A percentile compares a stretch with the other conserved stretches of the same genome.
Conservation (phyloP, 1,284 basidiomycete genomes). For the Pyrrhoderma noxium region DNA sequence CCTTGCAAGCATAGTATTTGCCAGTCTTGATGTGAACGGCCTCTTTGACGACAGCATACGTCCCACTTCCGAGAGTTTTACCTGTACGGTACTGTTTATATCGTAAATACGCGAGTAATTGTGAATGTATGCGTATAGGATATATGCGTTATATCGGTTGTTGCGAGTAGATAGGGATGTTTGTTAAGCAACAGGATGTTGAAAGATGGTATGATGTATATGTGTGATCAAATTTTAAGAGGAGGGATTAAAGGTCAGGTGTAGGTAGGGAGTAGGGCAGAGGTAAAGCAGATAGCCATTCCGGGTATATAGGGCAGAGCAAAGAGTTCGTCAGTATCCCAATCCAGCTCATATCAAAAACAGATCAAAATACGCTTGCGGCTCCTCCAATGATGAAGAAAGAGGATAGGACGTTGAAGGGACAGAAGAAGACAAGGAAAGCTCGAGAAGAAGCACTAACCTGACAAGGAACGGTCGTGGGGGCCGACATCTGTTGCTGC, state of each 20-base stretch:
- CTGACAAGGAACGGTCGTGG: slow-evolving; percentile 18
- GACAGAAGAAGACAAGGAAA: no score
- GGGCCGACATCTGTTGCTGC: slow-evolving; percentile 3
- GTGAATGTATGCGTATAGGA: no score
- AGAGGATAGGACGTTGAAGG: background rate
- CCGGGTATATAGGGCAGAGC: no score
- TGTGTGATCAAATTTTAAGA: no score
- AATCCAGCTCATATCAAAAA: no score
- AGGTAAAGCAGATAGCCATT: background rate
- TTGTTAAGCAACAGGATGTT: no score
- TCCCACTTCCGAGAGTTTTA: slow-evolving; percentile 86
- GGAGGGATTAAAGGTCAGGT: background rate
- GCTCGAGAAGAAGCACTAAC: slow-evolving; percentile 1
- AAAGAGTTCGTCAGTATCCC: no score
- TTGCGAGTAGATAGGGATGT: no score
- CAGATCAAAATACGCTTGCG: background rate
- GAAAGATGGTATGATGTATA: no score
- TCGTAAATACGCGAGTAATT: slow-evolving; percentile 1
- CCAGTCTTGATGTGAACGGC: slow-evolving; percentile 94
- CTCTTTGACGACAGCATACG: slow-evolving; percentile 89
- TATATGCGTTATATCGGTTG: no score
- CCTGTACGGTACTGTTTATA: slow-evolving; percentile 96
- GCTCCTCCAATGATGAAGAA: background rate
- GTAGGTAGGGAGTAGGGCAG: background rate
- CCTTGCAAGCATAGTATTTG: slow-evolving; percentile 83